Evolutionary conservation across 345 rosid genomes (phyloP), one percentile per base, ranked within the genome.

Genomic region (Syzygium jambos): DNA sequence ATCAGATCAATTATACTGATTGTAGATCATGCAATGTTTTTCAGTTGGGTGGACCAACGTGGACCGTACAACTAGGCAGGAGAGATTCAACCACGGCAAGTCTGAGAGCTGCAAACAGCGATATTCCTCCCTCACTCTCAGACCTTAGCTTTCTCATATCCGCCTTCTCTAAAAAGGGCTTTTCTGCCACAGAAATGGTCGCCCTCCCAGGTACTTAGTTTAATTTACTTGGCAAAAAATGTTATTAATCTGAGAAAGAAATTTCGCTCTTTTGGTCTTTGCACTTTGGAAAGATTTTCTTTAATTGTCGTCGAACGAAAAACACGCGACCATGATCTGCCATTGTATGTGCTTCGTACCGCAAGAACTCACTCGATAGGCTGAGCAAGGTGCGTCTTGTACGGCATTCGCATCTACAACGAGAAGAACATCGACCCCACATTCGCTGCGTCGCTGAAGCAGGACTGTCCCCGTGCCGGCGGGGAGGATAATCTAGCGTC

Each of bases 31-130:
- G 73, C 49, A 27, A 57, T 7, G 41, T 23, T 46, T 86, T 89
- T 85, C 87, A 92, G 95, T 51, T 92, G 61, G 95, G 95, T 4
- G 95, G 94, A 57, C 93, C 93, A 14, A 86, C 87, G 12, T 91
- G 94, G 95, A 52, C 88, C 23, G 94, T 93, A 13, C 54, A 52
- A n/a, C 11, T 90, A 63, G 96, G 94, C 19, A 92, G 94, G 89
- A 91, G 93, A 85, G 93, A 93, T 54, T 92, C 93, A 5, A 88
- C 86, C 7, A 90, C 90, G 19, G 95, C 94, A 59, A 92, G 90
- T 85, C 88, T 86, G 46, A 87, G 54, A 10, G 88, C 41, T 34
- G 93, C 93, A 53, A 89, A 92, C 78, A 54, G 78, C 55, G 86
- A 87, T 14, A 68, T 94, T 8, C 95, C 93, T 52, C 54, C 91